These are phyloP conservation scores for Hanseniaspora jakobsenii DNA, from an alignment of 805 yeast species.

Conservation along the genomic window DNA sequence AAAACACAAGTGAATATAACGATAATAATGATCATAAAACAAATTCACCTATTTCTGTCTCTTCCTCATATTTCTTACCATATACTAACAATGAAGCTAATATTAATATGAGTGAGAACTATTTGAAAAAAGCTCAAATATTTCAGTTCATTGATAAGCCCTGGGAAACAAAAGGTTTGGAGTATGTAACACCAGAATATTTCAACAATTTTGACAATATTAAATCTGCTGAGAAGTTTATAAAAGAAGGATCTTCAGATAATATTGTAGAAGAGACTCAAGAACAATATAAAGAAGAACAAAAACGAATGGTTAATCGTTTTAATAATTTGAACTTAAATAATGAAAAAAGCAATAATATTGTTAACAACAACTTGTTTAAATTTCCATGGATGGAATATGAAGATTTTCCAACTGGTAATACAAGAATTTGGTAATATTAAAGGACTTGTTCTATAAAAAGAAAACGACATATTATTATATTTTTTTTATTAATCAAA, in stretches of 20 bases:
- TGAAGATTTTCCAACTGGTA: slow-evolving; percentile 3
- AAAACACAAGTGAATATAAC: background rate
- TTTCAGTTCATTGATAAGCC: slow-evolving; percentile 58
- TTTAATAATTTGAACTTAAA: background rate
- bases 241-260: no score
- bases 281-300: no score
- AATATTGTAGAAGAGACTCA: no score
- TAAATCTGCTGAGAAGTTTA: no score
- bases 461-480: no score
- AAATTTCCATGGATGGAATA: slow-evolving; percentile 10
- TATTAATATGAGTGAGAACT: slow-evolving; percentile 37
- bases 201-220: no score
- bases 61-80: background rate
- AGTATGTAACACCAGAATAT: no score
- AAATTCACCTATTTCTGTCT: background rate
- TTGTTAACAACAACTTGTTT: background rate
- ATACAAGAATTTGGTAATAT: slow-evolving; percentile 8
- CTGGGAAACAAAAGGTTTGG: no score
- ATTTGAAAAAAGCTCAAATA: slow-evolving; percentile 33
- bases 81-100: background rate
- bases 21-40: no score
- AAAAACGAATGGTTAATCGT: no score
- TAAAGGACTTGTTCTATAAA: background rate
- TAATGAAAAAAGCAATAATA: background rate
- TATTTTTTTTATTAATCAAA: background rate